Evolutionary conservation across 2,329 filamentous ascomycete species (phyloP), one percentile per base, ranked within the genome.

Genomic region (Uncinocarpus reesii): DNA sequence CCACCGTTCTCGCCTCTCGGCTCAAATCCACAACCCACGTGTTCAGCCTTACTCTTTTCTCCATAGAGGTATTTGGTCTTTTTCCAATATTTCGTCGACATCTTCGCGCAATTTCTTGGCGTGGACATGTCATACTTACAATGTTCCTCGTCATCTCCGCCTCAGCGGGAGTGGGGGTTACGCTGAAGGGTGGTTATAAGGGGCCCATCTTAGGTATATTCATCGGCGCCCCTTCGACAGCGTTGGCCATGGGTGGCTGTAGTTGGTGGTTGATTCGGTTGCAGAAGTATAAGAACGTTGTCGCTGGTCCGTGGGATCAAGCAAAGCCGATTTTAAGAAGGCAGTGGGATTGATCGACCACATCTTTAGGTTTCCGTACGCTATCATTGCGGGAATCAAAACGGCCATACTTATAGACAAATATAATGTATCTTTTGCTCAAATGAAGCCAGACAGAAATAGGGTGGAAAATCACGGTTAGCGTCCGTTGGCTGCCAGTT

Each of bases 221-320:
- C 1, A 71, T 94, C 4, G 86, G 86, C 4, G 78, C 80, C n/a
- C 60, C 90, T 7, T 72, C 87, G 18, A 83, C 84, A 0, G 79
- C 81, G 3, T 64, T 95, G 47, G 81, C 81, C 1, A 94, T 95
- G 80, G 92, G 90, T 1, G 83, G 88, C 10, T 95, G 89, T 64
- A 94, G 87, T 62, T 96, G 89, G 90, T 96, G 92, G 89, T 70
- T 98, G 54, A 96, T 98, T 60, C 86, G 88, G 7, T 67, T 98
- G 65, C 92, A 98, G 68, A 90, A 94, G 70, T 98, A 96, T 69
- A 98, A 98, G 73, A 96, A 96, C 64, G 92, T 96, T 68, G 95
- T 98, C 56, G 86, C 89, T 61, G 92, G 92, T 36, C 92, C 92
- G 1, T 98, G 92, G 92, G 92, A 98, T 69, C 89, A 90, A 16